Evolutionary conservation across 495 filamentous ascomycete genomes (phyloP).

Genomic region (Penicillium canariense): DNA sequence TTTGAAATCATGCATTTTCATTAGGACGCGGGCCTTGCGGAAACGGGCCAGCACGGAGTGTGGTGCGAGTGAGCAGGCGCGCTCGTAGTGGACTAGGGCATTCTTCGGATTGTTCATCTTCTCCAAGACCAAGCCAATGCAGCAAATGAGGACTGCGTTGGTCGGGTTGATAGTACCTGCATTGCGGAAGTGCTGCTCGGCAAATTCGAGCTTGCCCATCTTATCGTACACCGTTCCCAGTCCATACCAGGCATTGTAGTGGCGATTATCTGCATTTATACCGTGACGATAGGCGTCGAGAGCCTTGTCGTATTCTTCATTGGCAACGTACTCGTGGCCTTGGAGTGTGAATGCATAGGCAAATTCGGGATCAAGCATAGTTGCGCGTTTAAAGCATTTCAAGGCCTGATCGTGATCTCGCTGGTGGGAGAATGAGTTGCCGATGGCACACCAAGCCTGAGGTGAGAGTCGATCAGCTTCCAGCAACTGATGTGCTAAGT

Average conservation of each 20-base stretch:
- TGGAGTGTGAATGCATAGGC: slow-evolving; percentile 95
- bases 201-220: slow-evolving; percentile 86
- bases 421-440: slow-evolving; percentile 93
- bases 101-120: slow-evolving; percentile 75
- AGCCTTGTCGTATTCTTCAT: slow-evolving; percentile 96
- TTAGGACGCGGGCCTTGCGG: slow-evolving; percentile 84
- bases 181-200: slow-evolving; percentile 84
- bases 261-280: slow-evolving; percentile 77
- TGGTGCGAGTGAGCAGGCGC: slow-evolving; percentile 79
- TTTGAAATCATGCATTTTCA: slow-evolving; percentile 69
- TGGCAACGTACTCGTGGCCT: slow-evolving; percentile 93
- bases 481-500: slow-evolving; percentile 83
- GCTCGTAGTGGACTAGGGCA: slow-evolving; percentile 75
- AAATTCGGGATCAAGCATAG: slow-evolving; percentile 83
- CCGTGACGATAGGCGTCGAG: slow-evolving; percentile 78
- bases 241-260: slow-evolving; percentile 98
- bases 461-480: slow-evolving; percentile 84
- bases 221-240: slow-evolving; percentile 91
- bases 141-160: slow-evolving; percentile 85
- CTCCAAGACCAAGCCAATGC: slow-evolving; percentile 85
- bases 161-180: slow-evolving; percentile 86
- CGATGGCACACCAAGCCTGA: slow-evolving; percentile 91
- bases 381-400: slow-evolving; percentile 92
- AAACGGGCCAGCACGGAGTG: slow-evolving; percentile 77
- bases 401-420: slow-evolving; percentile 93